phyloP scores from a whole-genome alignment of 345 rosid genomes.

The Syzygium jambos region DNA sequence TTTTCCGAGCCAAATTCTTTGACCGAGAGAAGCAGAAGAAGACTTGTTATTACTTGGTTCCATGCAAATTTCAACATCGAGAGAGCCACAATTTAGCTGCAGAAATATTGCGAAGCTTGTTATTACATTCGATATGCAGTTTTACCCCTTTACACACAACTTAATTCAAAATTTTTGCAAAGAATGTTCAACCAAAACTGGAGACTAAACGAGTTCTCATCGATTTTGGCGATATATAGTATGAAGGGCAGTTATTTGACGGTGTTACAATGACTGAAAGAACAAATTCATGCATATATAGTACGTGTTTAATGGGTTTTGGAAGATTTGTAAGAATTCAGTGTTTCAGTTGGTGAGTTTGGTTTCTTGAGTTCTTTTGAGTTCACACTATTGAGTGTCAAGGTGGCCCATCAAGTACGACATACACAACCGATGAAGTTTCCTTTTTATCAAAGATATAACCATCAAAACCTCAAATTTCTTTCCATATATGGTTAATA shows the following conservation, averaged over 20 bases:
- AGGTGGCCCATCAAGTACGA: not conserved
- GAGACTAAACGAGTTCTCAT: not conserved
- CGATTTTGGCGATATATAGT: not conserved
- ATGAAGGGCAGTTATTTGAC: not conserved
- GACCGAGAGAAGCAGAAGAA: no score
- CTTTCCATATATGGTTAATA: not conserved
- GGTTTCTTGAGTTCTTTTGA: not conserved
- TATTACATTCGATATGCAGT: not conserved
- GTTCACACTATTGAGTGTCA: not conserved
- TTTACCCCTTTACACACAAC: not conserved
- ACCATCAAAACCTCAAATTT: not conserved
- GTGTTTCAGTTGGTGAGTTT: not conserved
- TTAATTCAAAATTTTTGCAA: not conserved
- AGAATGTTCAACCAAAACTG: not conserved
- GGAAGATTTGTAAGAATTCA: not conserved
- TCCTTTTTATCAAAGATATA: not conserved
- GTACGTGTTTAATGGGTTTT: not conserved
- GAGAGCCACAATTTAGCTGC: no score
- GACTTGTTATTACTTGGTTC: no score
- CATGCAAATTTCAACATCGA: no score
- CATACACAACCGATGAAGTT: no score
- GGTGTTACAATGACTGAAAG: not conserved
- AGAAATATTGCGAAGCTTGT: no score
- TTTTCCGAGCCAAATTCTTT: no score
- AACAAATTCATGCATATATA: not conserved